A percentile compares a stretch with the other conserved stretches of the same genome.
These are phyloP conservation scores for Saraca asoca DNA, from an alignment of 331 rosid genomes.

Conservation along the genomic window DNA sequence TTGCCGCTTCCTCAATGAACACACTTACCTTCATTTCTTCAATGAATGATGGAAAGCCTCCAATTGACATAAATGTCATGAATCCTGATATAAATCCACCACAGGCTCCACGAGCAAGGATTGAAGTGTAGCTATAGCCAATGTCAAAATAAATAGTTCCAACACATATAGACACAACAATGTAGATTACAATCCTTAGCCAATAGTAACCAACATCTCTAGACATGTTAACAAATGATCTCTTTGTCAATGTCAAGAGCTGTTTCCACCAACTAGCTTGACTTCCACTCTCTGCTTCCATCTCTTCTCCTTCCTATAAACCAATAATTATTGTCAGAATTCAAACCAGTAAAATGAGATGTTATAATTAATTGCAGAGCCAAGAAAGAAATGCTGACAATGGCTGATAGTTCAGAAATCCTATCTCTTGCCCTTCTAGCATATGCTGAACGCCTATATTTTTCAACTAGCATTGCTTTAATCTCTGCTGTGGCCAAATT, in stretches of 20 bases:
- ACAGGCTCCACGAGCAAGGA: constrained; percentile 91
- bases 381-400: constrained; percentile 46
- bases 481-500: constrained; percentile 72
- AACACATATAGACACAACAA: constrained; percentile 74
- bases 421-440: constrained; percentile 58
- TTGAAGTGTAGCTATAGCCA: constrained; percentile 73
- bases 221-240: constrained; percentile 84
- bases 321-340: constrained; percentile 1
- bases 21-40: constrained; percentile 91
- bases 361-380: constrained; percentile 1
- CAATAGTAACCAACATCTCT: constrained; percentile 94
- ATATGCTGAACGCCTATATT: constrained; percentile 61
- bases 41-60: constrained; percentile 92
- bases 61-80: constrained; percentile 96
- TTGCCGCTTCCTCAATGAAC: constrained; percentile 7
- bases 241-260: constrained; percentile 62
- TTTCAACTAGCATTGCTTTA: constrained; percentile 65
- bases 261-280: constrained; percentile 87
- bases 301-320: constrained; percentile 61
- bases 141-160: constrained; percentile 81
- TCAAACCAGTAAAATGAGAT: not conserved
- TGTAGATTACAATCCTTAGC: constrained; percentile 78
- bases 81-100: constrained; percentile 92
- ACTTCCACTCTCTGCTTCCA: constrained; percentile 47
- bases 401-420: constrained; percentile 60